These are phyloP conservation scores for Cucumis cinereus DNA, from an alignment of 306 rosid genomes.

Conservation along the genomic window DNA sequence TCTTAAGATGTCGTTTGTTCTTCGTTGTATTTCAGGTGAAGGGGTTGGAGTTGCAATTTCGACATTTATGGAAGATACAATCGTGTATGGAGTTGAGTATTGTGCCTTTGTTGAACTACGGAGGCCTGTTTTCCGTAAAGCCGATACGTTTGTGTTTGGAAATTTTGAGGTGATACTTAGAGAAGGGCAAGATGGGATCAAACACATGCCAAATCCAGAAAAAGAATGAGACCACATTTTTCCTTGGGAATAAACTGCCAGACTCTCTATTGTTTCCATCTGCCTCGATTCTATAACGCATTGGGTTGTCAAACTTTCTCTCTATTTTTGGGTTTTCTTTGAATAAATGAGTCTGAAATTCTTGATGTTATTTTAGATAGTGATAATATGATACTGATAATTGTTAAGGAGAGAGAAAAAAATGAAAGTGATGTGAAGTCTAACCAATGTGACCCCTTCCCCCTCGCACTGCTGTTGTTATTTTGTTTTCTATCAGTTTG, in stretches of 20 bases:
- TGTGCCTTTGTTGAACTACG: conserved; percentile 58
- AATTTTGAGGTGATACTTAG: conserved; percentile 40
- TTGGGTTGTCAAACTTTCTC: neutral
- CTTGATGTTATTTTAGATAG: neutral
- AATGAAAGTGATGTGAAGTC: neutral
- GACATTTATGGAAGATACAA: conserved; percentile 28
- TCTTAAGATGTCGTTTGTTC: neutral
- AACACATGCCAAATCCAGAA: conserved; percentile 1
- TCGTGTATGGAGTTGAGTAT: conserved; percentile 45
- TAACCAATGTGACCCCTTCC: neutral
- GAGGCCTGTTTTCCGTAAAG: conserved; percentile 42
- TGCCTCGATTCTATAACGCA: neutral
- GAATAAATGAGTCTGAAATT: neutral
- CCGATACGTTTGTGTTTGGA: conserved; percentile 30
- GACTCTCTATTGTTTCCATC: neutral
- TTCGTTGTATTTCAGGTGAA: conserved; percentile 40
- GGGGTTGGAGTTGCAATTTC: conserved; percentile 66
- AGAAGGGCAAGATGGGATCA: conserved; percentile 31
- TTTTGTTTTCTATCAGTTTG: neutral
- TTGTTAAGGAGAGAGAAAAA: neutral
- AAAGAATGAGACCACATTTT: neutral
- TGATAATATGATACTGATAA: neutral
- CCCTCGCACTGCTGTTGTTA: neutral
- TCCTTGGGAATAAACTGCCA: neutral
- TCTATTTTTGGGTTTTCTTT: neutral